Base-by-base conservation (phyloP, 768 basidiomycete genomes). In the Collybiopsis confluens region DNA sequence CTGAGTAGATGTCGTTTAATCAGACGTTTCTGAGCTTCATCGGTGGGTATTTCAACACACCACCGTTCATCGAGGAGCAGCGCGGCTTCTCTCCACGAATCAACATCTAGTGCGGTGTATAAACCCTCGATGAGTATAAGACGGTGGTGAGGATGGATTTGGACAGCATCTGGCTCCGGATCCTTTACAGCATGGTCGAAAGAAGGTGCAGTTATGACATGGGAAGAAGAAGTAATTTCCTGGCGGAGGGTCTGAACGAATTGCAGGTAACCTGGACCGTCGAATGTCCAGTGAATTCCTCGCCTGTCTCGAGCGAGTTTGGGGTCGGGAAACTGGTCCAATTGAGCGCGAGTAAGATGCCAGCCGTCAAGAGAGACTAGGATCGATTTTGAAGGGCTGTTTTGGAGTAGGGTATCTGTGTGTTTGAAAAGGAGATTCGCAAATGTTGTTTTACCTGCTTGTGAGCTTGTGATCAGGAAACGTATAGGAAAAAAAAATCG, bases 251-350 rank as follows among this genome's bases (percentile, higher is more conserved):
- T 64, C 15, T 68, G 69, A 11, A 94, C 70, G 60, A 95, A 95
- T 0, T 73, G 62, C 51, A 83, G 78, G 66, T 93, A 97, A 23
- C 75, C 73, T n/a, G 65, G 59, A 4, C 80, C 83, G 59, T 97
- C 86, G 62, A 98, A 98, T 1, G 94, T 97, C 88, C 92, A 96
- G 59, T 93, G 89, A 13, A 78, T 85, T 2, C 95, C 95, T 20
- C 94, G 81, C 43, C 91, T 69, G 54, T 86, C 86, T 59, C 88
- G 83, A 0, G 94, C 92, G 37, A 84, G 77, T 49, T 78, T 74
- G 0, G 93, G 86, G 65, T 97, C 84, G 13, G 83, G 81, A 64
- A 94, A 79, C 20, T 70, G 63, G 61, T 90, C 90, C 24, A 98
- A 80, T 58, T 90, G 83, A 3, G 82, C 79, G 21, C 92, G 82